Percentiles rank a stretch among this genome's conserved stretches.
Evolutionary conservation across 495 filamentous ascomycete genomes (phyloP).

Genomic region (Cryomyces antarcticus): DNA sequence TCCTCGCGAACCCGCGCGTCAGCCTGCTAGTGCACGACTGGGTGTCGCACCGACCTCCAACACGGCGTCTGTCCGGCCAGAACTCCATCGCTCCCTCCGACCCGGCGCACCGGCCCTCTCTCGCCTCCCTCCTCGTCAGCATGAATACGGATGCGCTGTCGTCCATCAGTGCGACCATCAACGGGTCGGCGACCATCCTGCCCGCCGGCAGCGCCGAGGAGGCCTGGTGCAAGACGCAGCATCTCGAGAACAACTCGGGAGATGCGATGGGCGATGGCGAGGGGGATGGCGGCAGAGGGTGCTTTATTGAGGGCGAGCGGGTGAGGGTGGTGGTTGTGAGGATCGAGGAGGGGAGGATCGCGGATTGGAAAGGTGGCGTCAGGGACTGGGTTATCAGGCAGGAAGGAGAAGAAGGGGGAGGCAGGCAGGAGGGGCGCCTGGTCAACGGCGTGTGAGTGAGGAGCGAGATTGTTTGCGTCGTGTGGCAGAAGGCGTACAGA

Average conservation of each 20-base stretch:
- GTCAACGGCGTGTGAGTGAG: slow-evolving; percentile 5
- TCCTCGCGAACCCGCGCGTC: slow-evolving; percentile 72
- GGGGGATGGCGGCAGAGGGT: slow-evolving; percentile 18
- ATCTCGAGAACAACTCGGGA: slow-evolving; percentile 74
- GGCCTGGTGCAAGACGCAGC: slow-evolving; percentile 52
- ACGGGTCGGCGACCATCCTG: slow-evolving; percentile 58
- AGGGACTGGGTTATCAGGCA: slow-evolving; percentile 14
- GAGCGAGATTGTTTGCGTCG: neutral
- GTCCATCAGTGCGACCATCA: slow-evolving; percentile 87
- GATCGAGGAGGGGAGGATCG: slow-evolving; percentile 21
- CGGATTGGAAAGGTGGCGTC: slow-evolving; percentile 22
- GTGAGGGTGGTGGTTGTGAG: slow-evolving; percentile 21
- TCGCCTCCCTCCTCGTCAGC: slow-evolving; percentile 68
- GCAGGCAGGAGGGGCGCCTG: neutral
- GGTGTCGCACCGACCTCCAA: slow-evolving; percentile 84
- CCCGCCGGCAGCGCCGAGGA: slow-evolving; percentile 58
- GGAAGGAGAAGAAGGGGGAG: slow-evolving; percentile 1
- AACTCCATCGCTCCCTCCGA: slow-evolving; percentile 18
- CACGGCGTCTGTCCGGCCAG: slow-evolving; percentile 9
- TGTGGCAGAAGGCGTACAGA: too few relatives aligned
- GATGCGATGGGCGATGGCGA: slow-evolving; percentile 22
- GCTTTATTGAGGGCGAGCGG: slow-evolving; percentile 20
- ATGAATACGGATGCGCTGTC: slow-evolving; percentile 73
- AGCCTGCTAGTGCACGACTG: slow-evolving; percentile 95
- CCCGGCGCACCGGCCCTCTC: slow-evolving; percentile 37